Evolutionary conservation across 371 early-diverging fungal genomes (phyloP), one percentile per base, ranked within the genome.

Genomic region (Parasitella parasitica): DNA sequence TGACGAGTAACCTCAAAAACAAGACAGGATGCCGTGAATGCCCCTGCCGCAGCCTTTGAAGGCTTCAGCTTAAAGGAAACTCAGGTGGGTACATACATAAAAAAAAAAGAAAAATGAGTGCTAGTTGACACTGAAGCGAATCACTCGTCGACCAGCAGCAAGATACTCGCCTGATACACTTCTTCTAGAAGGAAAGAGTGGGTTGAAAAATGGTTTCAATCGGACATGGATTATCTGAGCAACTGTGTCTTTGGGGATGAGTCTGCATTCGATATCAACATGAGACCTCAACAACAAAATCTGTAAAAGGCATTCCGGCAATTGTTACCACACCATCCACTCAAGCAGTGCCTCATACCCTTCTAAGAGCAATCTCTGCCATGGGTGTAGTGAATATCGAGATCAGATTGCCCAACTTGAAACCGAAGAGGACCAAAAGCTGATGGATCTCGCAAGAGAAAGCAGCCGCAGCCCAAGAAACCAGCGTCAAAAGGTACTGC

Each of bases 191-290:
- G 22, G 51, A 16, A 16, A 24, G 18, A 6, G 18, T 22, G 18
- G 46, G 46, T 43, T 22, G 46, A 43, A 43, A 43, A 43, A 24
- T 43, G 9, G 22, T 6, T 11, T 9, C 18, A 43, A 43, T 20
- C 22, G 16, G 46, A 63, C 36, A 55, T 56, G 36, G 51, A 55
- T 49, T 65, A 54, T 48, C 35, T 37, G 32, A 59, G 55, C 15
- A 49, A 59, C 28, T 59, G 66, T 30, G 54, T 66, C 20, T 60
- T 56, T 53, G 53, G 55, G 30, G 66, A 59, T 51, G 66, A 66
- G 30, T 50, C 66, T 36, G 66, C 56, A 22, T 66, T 66, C 41
- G 55, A 66, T 43, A 39, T 36, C n/a, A 53, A 56, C 30, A 66
- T 59, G 49, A 48, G 35, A 16, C 36, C 48, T 11, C 59, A 39